Base-by-base conservation (phyloP, 2,329 filamentous ascomycete species). In the Ambrosiella cleistominuta region DNA sequence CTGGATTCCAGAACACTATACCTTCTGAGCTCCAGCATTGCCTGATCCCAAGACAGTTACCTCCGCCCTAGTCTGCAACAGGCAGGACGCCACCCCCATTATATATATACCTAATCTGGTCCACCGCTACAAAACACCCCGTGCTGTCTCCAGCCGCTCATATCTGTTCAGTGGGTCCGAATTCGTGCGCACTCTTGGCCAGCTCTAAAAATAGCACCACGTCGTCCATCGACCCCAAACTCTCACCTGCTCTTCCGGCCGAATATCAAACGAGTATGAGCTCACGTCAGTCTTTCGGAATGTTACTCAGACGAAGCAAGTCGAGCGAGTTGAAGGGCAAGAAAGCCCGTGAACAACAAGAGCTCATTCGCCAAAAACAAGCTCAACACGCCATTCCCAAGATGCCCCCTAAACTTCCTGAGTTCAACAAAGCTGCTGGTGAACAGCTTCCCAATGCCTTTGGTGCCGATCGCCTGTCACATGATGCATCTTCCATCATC, bases 241-340 rank as follows among this genome's bases (percentile, higher is more conserved):
- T 11, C 3, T 19, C 5, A 15, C 45, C 12, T 11, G 17, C 8
- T 19, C 47, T 8, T 19, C 27, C 27, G 35, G 12, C 27, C 8
- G n/a, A 17, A 47, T 47, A n/a, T n/a, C 19, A 51, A 51, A 7
- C 47, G 19, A 51, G 27, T 15, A 72, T 71, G 67, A 71, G 69
- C 65, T 64, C 66, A 55, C 66, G 68, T 57, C 66, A 75, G 63
- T 76, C 72, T 65, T 71, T 78, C 70, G 74, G 74, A 65, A 77
- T 78, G 70, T 77, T 86, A 66, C 75, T 86, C 62, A 77, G 81
- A 69, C 79, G 83, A 64, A 78, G 78, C 67, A 86, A 85, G 67
- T 85, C 82, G 60, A 78, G 77, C 61, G 82, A 86, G 63, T 68
- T 85, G 60, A 79, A 79, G 64, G 74, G 72, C 63, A 81, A 76